Evolutionary conservation across 108 stramenopile species (phyloP), one percentile per base, ranked within the genome.

Genomic region (Conticribra weissflogii): DNA sequence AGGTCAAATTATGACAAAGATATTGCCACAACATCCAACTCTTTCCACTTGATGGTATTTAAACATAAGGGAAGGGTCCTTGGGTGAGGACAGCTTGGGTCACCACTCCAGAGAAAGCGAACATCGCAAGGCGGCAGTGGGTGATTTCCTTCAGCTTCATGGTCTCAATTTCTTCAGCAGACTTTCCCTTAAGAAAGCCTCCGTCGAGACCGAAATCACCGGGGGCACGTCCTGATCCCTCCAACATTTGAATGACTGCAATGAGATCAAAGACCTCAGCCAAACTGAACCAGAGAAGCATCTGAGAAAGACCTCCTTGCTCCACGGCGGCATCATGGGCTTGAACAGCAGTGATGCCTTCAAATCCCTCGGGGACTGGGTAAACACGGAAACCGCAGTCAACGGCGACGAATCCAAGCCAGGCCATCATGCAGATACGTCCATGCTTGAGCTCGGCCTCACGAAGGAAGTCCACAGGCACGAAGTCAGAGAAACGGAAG

Each of bases 361-460:
- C 81, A 29, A 88, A 80, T 41, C 74, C 83, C 49, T 85, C 86
- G 45, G 89, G 88, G 66, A 87, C 76, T 47, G 91, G 96, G 83
- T 88, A 82, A 47, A 93, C 72, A 45, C 81, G 79, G 45, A 94
- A 33, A 45, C 96, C 96, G 23, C 79, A 54, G 74, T 98, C 97
- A 19, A 90, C 89, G 46, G 89, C 68, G 64, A 96, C 83, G 70
- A 88, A 94, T 81, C 97, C 97, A 31, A 95, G 81, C 67, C 91
- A 83, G 29, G 97, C 97, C 69, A 96, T 76, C 96, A 96, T 96
- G 71, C 82, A 85, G 74, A 98, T 95, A 66, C 97, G 96, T 32
- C 97, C 93, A 80, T 98, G 97, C 90, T 97, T 98, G 57, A 98
- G 71, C 81, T 98, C 97, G 29, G 91, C 83, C 81, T 96, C 92